Evolutionary conservation across 139 green algal species (phyloP).

Genomic region (Micractinium sp.): DNA sequence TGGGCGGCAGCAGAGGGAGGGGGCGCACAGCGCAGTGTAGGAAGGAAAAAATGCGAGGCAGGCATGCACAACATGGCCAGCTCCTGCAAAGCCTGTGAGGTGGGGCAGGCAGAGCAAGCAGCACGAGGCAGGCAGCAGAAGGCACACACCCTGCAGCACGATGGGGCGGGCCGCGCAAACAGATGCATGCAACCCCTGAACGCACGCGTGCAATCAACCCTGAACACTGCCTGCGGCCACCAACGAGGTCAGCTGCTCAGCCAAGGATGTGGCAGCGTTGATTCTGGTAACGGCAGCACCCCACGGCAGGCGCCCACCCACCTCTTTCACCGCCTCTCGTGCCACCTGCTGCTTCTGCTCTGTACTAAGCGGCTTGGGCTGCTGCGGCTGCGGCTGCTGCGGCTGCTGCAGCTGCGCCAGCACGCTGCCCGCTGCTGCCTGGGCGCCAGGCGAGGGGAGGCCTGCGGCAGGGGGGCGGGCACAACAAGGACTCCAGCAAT

Average conservation of each 20-base stretch:
- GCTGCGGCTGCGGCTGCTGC: background rate
- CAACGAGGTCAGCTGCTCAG: background rate
- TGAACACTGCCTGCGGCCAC: background rate
- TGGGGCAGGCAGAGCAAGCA: background rate
- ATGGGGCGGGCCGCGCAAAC: too few species aligned
- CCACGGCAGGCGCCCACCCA: background rate
- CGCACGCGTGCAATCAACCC: background rate
- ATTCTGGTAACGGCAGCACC: background rate
- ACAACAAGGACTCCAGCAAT: too few species aligned
- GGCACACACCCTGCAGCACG: background rate
- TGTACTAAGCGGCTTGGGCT: constrained; percentile 5
- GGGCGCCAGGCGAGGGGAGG: background rate
- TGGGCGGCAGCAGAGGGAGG: background rate
- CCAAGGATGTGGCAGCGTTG: background rate
- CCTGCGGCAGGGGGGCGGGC: background rate
- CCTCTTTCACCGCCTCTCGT: constrained; percentile 17
- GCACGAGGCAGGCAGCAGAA: background rate
- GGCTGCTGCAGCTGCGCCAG: constrained; percentile 12
- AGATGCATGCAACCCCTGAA: background rate
- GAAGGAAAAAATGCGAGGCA: background rate
- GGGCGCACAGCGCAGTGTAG: background rate
- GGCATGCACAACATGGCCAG: background rate
- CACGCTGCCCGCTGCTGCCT: background rate
- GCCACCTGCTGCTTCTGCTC: constrained; percentile 19
- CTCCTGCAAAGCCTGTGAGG: background rate